Evolutionary conservation across 2,329 filamentous ascomycete genomes (phyloP).

Genomic region (Fusarium virguliforme): DNA sequence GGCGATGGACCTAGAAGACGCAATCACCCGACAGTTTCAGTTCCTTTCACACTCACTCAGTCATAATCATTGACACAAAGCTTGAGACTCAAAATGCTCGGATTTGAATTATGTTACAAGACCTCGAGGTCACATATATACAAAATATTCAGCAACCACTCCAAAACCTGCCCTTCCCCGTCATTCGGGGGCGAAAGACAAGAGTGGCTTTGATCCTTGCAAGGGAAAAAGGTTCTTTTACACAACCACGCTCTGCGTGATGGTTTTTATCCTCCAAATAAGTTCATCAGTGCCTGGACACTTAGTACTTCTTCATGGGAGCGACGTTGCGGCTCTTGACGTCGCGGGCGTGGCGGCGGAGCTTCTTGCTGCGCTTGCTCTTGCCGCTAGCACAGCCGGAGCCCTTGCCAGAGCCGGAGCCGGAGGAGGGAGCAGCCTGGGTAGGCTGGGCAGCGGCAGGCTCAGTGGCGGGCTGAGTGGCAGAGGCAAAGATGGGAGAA

Average conservation of each 20-base stretch:
- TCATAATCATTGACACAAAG: background rate
- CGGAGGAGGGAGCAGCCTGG: constrained; percentile 34
- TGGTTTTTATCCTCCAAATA: constrained; percentile 9
- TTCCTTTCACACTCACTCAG: background rate
- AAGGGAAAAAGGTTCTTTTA: constrained; percentile 19
- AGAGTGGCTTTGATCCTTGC: constrained; percentile 35
- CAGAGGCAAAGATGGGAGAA: constrained; percentile 10
- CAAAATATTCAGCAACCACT: constrained; percentile 49
- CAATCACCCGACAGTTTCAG: background rate
- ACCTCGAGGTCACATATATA: constrained; percentile 50
- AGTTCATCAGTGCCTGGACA: too few species aligned
- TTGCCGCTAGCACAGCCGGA: constrained; percentile 33
- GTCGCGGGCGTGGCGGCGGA: constrained; percentile 48
- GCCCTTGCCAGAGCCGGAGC: constrained; percentile 16
- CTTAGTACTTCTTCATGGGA: constrained; percentile 21
- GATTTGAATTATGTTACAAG: constrained; percentile 37
- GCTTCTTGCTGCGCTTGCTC: constrained; percentile 47
- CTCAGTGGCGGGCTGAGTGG: constrained; percentile 24
- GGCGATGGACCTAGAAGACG: too few species aligned
- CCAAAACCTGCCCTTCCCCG: constrained; percentile 21
- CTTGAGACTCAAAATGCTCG: constrained; percentile 15
- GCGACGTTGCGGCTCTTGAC: constrained; percentile 43
- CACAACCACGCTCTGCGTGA: constrained; percentile 43
- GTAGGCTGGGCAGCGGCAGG: constrained; percentile 37
- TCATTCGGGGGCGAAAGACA: constrained; percentile 5